These are phyloP conservation scores for Podaxis carcinomalis DNA, from an alignment of 768 basidiomycete species.

Conservation along the genomic window DNA sequence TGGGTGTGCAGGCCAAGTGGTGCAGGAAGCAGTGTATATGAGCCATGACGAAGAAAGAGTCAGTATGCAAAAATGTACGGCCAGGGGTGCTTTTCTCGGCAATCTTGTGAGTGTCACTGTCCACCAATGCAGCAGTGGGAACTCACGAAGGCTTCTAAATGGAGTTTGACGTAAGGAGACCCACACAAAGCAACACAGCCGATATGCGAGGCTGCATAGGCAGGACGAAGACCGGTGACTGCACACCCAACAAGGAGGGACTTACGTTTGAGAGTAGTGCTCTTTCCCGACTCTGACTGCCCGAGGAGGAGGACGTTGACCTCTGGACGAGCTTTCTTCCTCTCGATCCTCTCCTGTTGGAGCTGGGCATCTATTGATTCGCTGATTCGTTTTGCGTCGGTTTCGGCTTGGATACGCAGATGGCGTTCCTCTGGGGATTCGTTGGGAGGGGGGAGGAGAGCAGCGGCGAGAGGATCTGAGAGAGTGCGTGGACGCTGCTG, in stretches of 20 bases:
- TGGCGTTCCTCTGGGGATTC: constrained; percentile 69
- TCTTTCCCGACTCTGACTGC: constrained; percentile 89
- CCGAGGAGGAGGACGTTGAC: constrained; percentile 79
- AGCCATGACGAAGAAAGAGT: background rate
- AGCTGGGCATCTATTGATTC: constrained; percentile 80
- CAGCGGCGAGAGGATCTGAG: constrained; percentile 69
- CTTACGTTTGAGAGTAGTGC: constrained; percentile 86
- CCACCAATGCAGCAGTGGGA: background rate
- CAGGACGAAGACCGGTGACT: constrained; percentile 7
- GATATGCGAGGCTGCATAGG: constrained; percentile 8
- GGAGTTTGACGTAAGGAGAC: constrained; percentile 12
- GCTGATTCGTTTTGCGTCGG: constrained; percentile 68
- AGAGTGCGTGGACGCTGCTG: constrained; percentile 34
- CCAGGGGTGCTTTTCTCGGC: background rate
- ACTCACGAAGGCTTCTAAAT: constrained; percentile 3
- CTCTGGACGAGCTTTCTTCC: constrained; percentile 54
- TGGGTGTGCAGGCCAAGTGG: constrained; percentile 1
- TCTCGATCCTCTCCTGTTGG: constrained; percentile 57
- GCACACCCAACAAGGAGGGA: constrained; percentile 17
- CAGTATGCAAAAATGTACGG: background rate
- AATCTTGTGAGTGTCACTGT: background rate
- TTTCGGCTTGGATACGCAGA: constrained; percentile 58
- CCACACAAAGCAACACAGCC: constrained; percentile 6
- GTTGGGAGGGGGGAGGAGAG: constrained; percentile 64
- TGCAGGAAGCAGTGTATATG: background rate